Evolutionary conservation across 2,329 filamentous ascomycete genomes (phyloP).

Genomic region (Xylaria arbuscula): DNA sequence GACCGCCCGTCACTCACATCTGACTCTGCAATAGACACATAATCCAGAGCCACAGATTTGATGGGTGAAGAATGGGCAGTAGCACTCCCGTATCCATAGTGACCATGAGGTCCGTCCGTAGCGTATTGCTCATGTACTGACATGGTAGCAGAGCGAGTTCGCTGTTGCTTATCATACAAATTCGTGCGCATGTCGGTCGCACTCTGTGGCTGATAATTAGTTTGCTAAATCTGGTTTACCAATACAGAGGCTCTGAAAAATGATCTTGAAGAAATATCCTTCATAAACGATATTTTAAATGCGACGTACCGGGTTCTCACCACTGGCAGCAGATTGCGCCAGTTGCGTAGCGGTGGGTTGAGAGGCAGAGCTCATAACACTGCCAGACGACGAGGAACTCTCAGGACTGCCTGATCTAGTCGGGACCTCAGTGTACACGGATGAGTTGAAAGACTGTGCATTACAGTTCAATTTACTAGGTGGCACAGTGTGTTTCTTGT

Average conservation of each 20-base stretch:
- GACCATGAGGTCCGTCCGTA: background rate
- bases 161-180: slow-evolving; percentile 1
- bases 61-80: slow-evolving; percentile 17
- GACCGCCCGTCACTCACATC: background rate
- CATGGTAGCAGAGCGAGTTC: slow-evolving; percentile 10
- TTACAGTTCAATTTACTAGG: slow-evolving; percentile 1
- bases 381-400: background rate
- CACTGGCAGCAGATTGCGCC: background rate
- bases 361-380: background rate
- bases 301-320: background rate
- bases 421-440: background rate
- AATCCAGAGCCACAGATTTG: background rate
- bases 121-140: background rate
- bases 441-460: slow-evolving; percentile 3
- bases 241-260: too few species aligned
- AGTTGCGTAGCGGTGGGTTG: background rate
- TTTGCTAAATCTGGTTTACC: background rate
- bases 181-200: background rate
- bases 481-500: background rate
- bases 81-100: background rate
- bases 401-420: background rate
- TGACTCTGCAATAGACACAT: background rate
- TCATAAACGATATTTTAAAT: background rate
- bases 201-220: background rate
- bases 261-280: background rate